Conservation (phyloP, 2,329 filamentous ascomycete species). For the Trichoderma afroharzianum region DNA sequence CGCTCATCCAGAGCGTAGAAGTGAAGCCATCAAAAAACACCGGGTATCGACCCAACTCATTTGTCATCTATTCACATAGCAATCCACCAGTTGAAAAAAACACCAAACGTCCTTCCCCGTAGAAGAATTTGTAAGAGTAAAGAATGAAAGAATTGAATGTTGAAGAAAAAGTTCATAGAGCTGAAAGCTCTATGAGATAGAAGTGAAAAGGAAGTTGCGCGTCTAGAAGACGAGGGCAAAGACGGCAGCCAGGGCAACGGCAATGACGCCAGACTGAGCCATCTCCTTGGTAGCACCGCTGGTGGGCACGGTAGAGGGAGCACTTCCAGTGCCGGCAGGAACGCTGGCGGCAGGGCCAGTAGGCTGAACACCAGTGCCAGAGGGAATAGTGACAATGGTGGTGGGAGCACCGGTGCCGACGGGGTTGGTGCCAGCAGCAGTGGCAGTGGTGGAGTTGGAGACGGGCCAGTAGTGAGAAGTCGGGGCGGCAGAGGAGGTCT, state of each 20-base stretch:
- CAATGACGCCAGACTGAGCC: conserved; percentile 39
- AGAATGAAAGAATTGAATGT: conserved; percentile 19
- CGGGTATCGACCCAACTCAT: conserved; percentile 11
- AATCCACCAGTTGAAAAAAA: conserved; percentile 17
- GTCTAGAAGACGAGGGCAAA: conserved; percentile 37
- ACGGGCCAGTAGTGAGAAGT: conserved; percentile 26
- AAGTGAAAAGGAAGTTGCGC: neutral
- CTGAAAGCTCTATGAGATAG: neutral
- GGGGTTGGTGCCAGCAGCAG: conserved; percentile 15
- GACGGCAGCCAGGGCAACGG: conserved; percentile 38
- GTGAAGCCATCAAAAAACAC: conserved; percentile 12
- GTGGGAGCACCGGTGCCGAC: conserved; percentile 24
- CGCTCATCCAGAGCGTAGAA: conserved; percentile 17
- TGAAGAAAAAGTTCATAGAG: neutral
- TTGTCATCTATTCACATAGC: conserved; percentile 15
- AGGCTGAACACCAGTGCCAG: conserved; percentile 8
- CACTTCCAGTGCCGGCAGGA: conserved; percentile 18
- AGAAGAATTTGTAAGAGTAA: conserved; percentile 22
- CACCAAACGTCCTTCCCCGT: conserved; percentile 32
- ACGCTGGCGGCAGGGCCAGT: conserved; percentile 22
- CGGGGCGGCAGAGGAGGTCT: conserved; percentile 20
- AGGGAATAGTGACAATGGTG: conserved; percentile 26
- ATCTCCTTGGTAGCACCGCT: conserved; percentile 35
- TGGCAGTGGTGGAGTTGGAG: conserved; percentile 33
- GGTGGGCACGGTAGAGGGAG: conserved; percentile 23